Evolutionary conservation across 352 stramenopile genomes (phyloP).

Genomic region (Phytophthora pistaciae): DNA sequence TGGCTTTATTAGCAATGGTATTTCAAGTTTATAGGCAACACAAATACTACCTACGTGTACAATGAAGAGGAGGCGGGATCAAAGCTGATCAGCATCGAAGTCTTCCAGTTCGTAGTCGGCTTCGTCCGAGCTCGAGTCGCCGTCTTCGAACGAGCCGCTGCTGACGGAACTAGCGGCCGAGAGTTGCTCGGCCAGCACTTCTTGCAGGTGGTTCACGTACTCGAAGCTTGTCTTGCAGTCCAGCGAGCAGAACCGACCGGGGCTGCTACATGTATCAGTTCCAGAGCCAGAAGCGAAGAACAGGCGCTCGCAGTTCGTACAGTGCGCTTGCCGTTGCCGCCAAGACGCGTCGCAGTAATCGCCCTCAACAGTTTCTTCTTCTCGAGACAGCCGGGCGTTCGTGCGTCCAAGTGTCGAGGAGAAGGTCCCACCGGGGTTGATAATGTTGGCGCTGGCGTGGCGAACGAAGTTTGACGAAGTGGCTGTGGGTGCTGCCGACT

Average conservation of each 20-base stretch:
- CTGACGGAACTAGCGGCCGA: background rate
- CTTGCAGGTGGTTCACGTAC: slow-evolving; percentile 30
- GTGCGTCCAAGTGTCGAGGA: background rate
- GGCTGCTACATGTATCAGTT: slow-evolving; percentile 5
- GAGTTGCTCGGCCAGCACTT: slow-evolving; percentile 14
- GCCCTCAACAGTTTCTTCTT: background rate
- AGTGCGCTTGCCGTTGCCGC: background rate
- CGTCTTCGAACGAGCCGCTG: background rate
- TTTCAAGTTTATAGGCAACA: background rate
- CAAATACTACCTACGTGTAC: background rate
- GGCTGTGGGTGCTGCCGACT: background rate
- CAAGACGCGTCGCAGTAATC: background rate
- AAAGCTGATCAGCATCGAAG: background rate
- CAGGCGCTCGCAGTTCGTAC: background rate
- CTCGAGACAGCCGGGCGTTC: background rate
- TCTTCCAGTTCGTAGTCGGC: background rate
- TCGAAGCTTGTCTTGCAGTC: slow-evolving; percentile 54
- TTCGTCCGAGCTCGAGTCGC: background rate
- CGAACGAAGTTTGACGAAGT: background rate
- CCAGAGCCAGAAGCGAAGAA: background rate
- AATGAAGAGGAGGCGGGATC: background rate
- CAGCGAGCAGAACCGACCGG: slow-evolving; percentile 46
- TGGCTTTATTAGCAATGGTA: background rate
- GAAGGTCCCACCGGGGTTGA: background rate
- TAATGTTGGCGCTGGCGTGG: background rate